phyloP scores from a whole-genome alignment of 2,329 filamentous ascomycete species.

The Sporothrix euskadiensis region DNA sequence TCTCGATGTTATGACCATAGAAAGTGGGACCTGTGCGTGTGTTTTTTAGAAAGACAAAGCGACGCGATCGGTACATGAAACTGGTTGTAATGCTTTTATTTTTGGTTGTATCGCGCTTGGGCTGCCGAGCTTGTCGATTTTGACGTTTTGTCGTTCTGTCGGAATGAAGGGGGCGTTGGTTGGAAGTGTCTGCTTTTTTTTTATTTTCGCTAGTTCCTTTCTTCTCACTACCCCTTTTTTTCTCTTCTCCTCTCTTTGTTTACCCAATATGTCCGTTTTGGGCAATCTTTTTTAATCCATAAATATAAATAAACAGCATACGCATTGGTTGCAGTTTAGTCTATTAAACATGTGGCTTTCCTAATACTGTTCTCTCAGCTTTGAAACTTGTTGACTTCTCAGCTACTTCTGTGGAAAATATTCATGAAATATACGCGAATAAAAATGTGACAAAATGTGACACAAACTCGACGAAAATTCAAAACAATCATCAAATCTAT shows the following conservation, averaged over 20 bases:
- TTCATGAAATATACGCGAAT: too few species aligned
- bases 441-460: too few species aligned
- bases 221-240: not conserved
- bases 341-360: not conserved
- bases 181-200: not conserved
- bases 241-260: not conserved
- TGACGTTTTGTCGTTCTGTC: not conserved
- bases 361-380: not conserved
- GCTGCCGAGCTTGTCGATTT: not conserved
- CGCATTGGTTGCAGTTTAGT: not conserved
- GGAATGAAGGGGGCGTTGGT: not conserved
- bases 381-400: not conserved
- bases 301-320: slow-evolving; percentile 12
- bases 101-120: slow-evolving; percentile 3
- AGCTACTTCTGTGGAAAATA: too few species aligned
- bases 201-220: not conserved
- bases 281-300: not conserved
- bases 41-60: not conserved
- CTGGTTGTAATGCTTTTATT: slow-evolving; percentile 1
- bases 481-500: not conserved
- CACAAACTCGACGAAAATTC: too few species aligned
- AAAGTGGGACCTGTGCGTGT: not conserved
- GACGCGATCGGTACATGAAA: slow-evolving; percentile 15
- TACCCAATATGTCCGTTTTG: not conserved
- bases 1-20: slow-evolving; percentile 27